phyloP scores from a whole-genome alignment of 106 monocot genomes.

The Platanthera guangdongensis region DNA sequence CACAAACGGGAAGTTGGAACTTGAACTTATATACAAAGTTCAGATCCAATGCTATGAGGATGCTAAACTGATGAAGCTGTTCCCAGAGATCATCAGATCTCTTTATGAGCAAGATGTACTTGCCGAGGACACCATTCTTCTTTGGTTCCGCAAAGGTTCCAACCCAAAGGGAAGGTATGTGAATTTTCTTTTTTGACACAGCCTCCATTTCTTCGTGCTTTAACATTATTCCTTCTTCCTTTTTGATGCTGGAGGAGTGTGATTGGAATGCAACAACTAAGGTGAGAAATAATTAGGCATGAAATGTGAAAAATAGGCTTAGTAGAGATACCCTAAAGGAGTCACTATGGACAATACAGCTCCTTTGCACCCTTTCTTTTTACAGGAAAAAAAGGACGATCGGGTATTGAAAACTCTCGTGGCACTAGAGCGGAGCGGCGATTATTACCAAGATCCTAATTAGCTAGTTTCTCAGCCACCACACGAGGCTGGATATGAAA shows the following conservation, averaged over 20 bases:
- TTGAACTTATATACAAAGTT: slow-evolving; percentile 93
- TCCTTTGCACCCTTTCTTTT: too few species aligned
- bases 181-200: neutral
- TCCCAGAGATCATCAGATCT: slow-evolving; percentile 91
- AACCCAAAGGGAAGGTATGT: slow-evolving; percentile 93
- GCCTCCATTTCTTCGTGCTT: neutral
- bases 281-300: too few species aligned
- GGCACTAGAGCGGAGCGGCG: too few species aligned
- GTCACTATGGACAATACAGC: too few species aligned
- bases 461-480: too few species aligned
- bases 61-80: slow-evolving; percentile 96
- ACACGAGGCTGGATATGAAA: too few species aligned
- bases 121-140: slow-evolving; percentile 96
- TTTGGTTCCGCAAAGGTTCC: slow-evolving; percentile 87
- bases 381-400: too few species aligned
- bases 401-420: too few species aligned
- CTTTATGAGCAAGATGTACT: slow-evolving; percentile 98
- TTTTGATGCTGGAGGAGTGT: neutral
- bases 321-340: too few species aligned
- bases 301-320: too few species aligned
- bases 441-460: too few species aligned
- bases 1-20: slow-evolving; percentile 73
- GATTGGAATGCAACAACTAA: too few species aligned
- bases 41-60: slow-evolving; percentile 97
- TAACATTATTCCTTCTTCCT: neutral